Evolutionary conservation across 306 rosid genomes (phyloP).

Genomic region (Sechiopsis laciniata): DNA sequence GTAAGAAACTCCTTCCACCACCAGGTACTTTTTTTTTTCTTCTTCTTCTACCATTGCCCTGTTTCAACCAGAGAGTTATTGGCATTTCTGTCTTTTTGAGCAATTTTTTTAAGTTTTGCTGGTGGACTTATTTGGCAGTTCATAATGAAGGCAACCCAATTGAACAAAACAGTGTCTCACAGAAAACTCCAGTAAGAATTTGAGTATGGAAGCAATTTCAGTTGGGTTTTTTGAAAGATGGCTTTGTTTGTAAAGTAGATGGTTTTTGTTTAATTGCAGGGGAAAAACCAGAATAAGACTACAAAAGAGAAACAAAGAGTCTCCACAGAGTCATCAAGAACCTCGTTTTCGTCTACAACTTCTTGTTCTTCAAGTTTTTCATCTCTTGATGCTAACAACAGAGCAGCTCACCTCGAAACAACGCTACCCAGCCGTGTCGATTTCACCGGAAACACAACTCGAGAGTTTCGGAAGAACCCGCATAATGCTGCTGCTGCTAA

Average conservation of each 20-base stretch:
- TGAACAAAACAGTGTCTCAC: slow-evolving; percentile 31
- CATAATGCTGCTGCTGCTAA: slow-evolving; percentile 18
- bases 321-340: slow-evolving; percentile 63
- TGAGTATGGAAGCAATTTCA: neutral
- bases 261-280: slow-evolving; percentile 37
- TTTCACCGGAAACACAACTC: slow-evolving; percentile 25
- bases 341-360: slow-evolving; percentile 63
- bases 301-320: slow-evolving; percentile 45
- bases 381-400: slow-evolving; percentile 48
- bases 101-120: neutral
- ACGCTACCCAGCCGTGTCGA: slow-evolving; percentile 28
- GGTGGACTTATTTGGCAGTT: slow-evolving; percentile 28
- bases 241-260: slow-evolving; percentile 4
- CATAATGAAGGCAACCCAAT: slow-evolving; percentile 29
- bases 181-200: slow-evolving; percentile 43
- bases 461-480: slow-evolving; percentile 33
- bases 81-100: neutral
- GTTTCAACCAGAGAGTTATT: neutral
- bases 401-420: slow-evolving; percentile 43
- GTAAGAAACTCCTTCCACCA: slow-evolving; percentile 41
- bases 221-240: neutral
- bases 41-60: neutral
- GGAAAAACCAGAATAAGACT: slow-evolving; percentile 33
- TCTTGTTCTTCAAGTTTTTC: slow-evolving; percentile 79
- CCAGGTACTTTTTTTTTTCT: slow-evolving; percentile 13